Conservation (phyloP, 1,284 basidiomycete species). For the Marasmius tenuissimus region DNA sequence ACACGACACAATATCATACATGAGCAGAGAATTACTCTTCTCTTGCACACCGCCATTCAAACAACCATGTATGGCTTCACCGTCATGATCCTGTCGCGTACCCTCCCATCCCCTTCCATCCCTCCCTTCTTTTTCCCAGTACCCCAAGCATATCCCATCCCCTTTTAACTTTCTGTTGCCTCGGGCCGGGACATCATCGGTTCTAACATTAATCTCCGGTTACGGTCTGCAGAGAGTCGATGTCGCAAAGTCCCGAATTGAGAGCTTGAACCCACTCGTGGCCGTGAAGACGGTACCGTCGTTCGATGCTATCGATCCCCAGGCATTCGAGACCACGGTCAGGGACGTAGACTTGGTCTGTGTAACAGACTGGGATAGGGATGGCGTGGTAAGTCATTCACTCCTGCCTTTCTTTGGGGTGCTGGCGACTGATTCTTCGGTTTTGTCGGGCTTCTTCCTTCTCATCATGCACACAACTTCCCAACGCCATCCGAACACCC, state of each 20-base stretch:
- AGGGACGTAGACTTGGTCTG: constrained; percentile 78
- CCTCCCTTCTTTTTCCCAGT: too few relatives aligned
- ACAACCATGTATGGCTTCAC: too few relatives aligned
- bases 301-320: constrained; percentile 46
- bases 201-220: background rate
- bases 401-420: constrained; percentile 9
- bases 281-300: constrained; percentile 67
- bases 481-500: too few relatives aligned
- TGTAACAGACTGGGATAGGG: constrained; percentile 72
- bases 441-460: too few relatives aligned
- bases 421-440: too few relatives aligned
- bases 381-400: constrained; percentile 62
- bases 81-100: too few relatives aligned
- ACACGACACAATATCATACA: too few relatives aligned
- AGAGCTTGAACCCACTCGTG: constrained; percentile 92
- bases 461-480: too few relatives aligned
- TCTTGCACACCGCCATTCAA: too few relatives aligned
- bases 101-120: too few relatives aligned
- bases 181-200: background rate
- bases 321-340: constrained; percentile 61
- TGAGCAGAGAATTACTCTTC: too few relatives aligned
- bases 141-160: too few relatives aligned
- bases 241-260: constrained; percentile 81
- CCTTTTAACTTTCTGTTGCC: constrained; percentile 9
- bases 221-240: constrained; percentile 66